phyloP scores from a whole-genome alignment of 345 rosid genomes.

The Anacardium occidentale region DNA sequence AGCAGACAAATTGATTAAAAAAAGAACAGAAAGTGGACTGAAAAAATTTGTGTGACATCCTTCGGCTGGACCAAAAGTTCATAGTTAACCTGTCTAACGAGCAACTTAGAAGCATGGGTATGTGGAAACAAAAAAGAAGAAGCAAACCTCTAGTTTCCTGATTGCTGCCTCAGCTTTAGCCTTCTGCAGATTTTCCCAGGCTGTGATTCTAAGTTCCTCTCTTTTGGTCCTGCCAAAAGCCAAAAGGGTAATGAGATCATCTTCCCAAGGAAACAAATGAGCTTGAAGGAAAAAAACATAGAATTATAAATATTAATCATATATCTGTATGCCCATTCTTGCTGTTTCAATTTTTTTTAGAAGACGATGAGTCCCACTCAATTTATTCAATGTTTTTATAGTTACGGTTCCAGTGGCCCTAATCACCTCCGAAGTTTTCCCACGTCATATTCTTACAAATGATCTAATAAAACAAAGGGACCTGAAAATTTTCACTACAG shows the following conservation, averaged over 20 bases:
- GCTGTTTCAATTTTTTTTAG: not conserved
- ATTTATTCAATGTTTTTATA: not conserved
- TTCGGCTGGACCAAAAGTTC: not conserved
- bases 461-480: conserved; percentile 1
- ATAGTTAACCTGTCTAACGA: not conserved
- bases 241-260: not conserved
- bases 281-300: not conserved
- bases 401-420: not conserved
- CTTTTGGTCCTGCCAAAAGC: conserved; percentile 54
- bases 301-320: not conserved
- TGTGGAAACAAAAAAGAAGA: conserved; percentile 21
- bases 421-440: conserved; percentile 3
- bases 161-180: conserved; percentile 97
- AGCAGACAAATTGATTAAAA: not conserved
- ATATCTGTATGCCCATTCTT: not conserved
- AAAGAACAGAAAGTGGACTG: no score
- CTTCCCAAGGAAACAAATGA: not conserved
- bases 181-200: conserved; percentile 98
- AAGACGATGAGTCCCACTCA: not conserved
- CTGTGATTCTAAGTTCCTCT: conserved; percentile 85
- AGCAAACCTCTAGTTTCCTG: conserved; percentile 82
- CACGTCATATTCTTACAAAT: not conserved
- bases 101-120: not conserved
- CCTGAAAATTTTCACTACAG: conserved; percentile 8
- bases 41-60: no score